Evolutionary conservation across 768 basidiomycete species (phyloP).

Genomic region (Mycena albidolilacea): DNA sequence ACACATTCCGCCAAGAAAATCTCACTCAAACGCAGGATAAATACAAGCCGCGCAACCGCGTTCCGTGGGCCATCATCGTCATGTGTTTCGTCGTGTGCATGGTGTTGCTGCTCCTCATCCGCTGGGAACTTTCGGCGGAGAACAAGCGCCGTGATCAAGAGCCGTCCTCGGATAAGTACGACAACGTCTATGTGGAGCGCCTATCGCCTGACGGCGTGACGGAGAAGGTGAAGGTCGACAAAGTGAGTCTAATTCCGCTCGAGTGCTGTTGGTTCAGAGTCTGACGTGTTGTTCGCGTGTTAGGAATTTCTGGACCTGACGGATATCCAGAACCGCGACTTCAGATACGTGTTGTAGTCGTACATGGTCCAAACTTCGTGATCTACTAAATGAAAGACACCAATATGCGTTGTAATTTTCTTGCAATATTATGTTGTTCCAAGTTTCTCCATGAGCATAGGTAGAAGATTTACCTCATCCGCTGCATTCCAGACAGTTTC

Average conservation of each 20-base stretch:
- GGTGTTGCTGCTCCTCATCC: background rate
- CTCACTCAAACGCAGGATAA: background rate
- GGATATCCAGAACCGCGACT: constrained; percentile 15
- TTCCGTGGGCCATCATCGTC: too few relatives aligned
- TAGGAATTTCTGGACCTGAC: constrained; percentile 10
- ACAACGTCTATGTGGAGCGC: constrained; percentile 3
- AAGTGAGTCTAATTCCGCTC: constrained; percentile 1
- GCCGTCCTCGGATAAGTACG: background rate
- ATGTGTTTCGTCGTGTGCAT: too few relatives aligned
- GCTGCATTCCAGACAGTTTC: too few relatives aligned
- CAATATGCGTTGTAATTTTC: background rate
- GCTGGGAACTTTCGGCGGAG: constrained; percentile 2
- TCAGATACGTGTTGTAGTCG: constrained; percentile 11
- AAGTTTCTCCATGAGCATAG: too few relatives aligned
- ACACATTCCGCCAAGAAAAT: background rate
- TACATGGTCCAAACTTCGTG: background rate
- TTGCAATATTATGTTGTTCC: too few relatives aligned
- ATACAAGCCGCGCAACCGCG: background rate
- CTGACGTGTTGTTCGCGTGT: background rate
- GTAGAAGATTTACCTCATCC: too few relatives aligned
- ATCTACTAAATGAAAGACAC: background rate
- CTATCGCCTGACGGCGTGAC: background rate
- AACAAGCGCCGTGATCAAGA: background rate
- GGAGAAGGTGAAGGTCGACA: constrained; percentile 12
- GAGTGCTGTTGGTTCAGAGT: background rate